Conservation (phyloP, 2,329 filamentous ascomycete species). For the Curvularia verruculosa region DNA sequence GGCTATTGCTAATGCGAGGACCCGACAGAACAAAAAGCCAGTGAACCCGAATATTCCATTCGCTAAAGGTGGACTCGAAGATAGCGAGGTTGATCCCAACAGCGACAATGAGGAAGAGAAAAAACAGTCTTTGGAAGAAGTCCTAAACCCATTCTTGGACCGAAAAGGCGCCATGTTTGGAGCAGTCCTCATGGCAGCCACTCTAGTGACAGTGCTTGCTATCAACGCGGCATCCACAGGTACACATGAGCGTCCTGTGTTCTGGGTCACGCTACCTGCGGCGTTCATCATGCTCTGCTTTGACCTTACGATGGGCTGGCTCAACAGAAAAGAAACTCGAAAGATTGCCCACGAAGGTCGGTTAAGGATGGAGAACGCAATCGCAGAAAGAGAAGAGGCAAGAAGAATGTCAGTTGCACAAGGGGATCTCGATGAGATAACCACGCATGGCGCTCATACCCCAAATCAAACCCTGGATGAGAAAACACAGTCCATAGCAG, state of each 20-base stretch:
- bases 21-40: slow-evolving; percentile 55
- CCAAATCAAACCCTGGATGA: slow-evolving; percentile 14
- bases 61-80: slow-evolving; percentile 62
- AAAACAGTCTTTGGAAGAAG: slow-evolving; percentile 69
- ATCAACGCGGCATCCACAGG: slow-evolving; percentile 66
- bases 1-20: neutral
- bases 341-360: slow-evolving; percentile 65
- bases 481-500: slow-evolving; percentile 12
- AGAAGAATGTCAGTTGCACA: slow-evolving; percentile 32
- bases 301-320: slow-evolving; percentile 70
- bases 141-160: slow-evolving; percentile 77
- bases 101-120: slow-evolving; percentile 58
- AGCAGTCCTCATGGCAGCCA: slow-evolving; percentile 68
- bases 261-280: slow-evolving; percentile 71
- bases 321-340: slow-evolving; percentile 66
- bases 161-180: slow-evolving; percentile 69
- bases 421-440: slow-evolving; percentile 13
- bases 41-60: slow-evolving; percentile 76
- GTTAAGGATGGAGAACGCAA: slow-evolving; percentile 54
- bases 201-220: slow-evolving; percentile 68
- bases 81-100: slow-evolving; percentile 55
- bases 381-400: slow-evolving; percentile 41
- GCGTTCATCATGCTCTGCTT: slow-evolving; percentile 72
- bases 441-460: slow-evolving; percentile 2
- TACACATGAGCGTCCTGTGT: slow-evolving; percentile 63